Evolutionary conservation across 2,329 filamentous ascomycete genomes (phyloP), one percentile per base, ranked within the genome.

Genomic region (Ceratocystis variospora): DNA sequence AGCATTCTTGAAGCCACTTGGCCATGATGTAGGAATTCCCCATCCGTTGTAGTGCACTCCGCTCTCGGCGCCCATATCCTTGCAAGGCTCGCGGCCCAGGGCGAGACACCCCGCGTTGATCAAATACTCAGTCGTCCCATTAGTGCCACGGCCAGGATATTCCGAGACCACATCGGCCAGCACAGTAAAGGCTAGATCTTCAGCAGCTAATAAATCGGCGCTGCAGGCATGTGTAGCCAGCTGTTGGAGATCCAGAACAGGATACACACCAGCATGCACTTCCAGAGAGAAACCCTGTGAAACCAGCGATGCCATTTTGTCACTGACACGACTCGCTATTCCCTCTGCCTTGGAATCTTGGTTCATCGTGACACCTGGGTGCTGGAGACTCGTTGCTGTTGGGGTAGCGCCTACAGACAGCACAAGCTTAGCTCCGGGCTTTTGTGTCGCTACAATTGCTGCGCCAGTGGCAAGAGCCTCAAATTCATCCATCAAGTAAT

Each of bases 341-440:
- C 73, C 75, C 3, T 75, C 74, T n/a, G 69, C 72, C 45, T 31
- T 41, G n/a, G 17, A 22, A 7, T 28, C 25, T 5, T 25, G n/a
- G 8, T 33, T 25, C 5, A 50, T 41, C 12, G 69, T 65, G 66
- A 77, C 65, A 68, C 71, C 66, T 68, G 76, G 76, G 70, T 88
- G 85, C 71, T 88, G 83, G 31, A 87, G 78, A 8, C 84, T 80
- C 0, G 85, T 84, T 1, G 86, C 84, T 0, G 88, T 91, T 0
- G 89, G 89, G 19, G 89, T 90, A 0, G 89, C 89, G 5, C 89
- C 89, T 0, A 90, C 85, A 0, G 86, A 89, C 2, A 93, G 77
- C 0, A 84, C 77, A 17, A 82, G 73, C 2, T 71, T 70, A 0
- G 81, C 77, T 4, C 17, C 33, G 6, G 66, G 66, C 41, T 57